These are phyloP conservation scores for Botrytis porri DNA, from an alignment of 2,329 filamentous ascomycete species.

Conservation along the genomic window DNA sequence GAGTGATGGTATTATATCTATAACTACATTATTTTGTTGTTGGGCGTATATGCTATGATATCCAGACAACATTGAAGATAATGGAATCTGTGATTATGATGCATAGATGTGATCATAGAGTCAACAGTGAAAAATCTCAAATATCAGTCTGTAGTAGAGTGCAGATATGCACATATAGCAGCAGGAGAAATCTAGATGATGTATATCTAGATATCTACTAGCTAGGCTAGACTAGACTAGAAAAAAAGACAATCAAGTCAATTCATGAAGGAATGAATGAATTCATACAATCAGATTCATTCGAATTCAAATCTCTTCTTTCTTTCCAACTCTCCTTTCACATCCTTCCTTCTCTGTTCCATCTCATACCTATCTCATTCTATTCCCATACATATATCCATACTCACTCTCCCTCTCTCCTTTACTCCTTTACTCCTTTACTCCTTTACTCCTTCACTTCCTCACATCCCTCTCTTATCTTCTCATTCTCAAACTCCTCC, in stretches of 20 bases:
- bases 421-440: background rate
- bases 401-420: background rate
- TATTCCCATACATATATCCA: no score
- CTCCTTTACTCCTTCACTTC: no score
- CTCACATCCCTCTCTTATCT: background rate
- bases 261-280: no score
- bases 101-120: background rate
- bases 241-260: background rate
- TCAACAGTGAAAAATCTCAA: no score
- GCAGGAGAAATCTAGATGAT: background rate
- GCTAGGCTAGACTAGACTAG: background rate
- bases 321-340: background rate
- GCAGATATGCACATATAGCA: background rate
- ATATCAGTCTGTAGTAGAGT: background rate
- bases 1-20: conserved; percentile 22
- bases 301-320: background rate
- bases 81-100: background rate
- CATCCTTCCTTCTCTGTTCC: background rate
- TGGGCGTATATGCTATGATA: background rate
- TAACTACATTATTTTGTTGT: background rate
- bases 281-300: background rate
- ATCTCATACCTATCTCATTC: no score
- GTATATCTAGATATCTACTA: background rate
- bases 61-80: background rate
- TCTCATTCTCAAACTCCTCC: no score